phyloP scores from a whole-genome alignment of 2,329 filamentous ascomycete genomes.

The Pseudopyrenochaeta lycopersici region DNA sequence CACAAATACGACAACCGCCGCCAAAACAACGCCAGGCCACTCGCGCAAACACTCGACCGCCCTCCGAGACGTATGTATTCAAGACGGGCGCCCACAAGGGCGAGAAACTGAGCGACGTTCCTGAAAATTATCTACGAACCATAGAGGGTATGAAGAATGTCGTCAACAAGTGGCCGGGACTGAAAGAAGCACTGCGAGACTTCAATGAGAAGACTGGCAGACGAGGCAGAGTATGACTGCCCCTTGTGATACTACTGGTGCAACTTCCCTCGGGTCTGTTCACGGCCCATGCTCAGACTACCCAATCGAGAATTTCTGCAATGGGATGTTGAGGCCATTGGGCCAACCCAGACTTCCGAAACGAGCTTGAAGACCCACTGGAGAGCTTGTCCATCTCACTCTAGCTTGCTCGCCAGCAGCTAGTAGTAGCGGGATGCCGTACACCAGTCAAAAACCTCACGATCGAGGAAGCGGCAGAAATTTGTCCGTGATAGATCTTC shows the following conservation, averaged over 20 bases:
- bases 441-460: too few species aligned
- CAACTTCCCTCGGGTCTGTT: slow-evolving; percentile 3
- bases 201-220: slow-evolving; percentile 30
- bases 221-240: background rate
- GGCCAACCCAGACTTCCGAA: too few species aligned
- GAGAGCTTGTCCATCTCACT: too few species aligned
- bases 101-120: slow-evolving; percentile 24
- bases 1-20: background rate
- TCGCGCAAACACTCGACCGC: background rate
- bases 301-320: too few species aligned
- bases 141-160: slow-evolving; percentile 27
- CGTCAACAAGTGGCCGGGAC: slow-evolving; percentile 25
- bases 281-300: slow-evolving; percentile 2
- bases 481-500: too few species aligned
- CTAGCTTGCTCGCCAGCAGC: too few species aligned
- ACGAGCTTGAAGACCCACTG: too few species aligned
- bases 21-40: background rate
- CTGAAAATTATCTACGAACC: slow-evolving; percentile 28
- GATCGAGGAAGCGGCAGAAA: too few species aligned
- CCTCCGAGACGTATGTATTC: slow-evolving; percentile 10
- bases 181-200: slow-evolving; percentile 26
- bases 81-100: slow-evolving; percentile 14
- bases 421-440: too few species aligned
- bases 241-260: background rate
- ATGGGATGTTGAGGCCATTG: too few species aligned